Base-by-base conservation (phyloP, 208 protist species). In the Herpetomonas samuelpessoai region DNA sequence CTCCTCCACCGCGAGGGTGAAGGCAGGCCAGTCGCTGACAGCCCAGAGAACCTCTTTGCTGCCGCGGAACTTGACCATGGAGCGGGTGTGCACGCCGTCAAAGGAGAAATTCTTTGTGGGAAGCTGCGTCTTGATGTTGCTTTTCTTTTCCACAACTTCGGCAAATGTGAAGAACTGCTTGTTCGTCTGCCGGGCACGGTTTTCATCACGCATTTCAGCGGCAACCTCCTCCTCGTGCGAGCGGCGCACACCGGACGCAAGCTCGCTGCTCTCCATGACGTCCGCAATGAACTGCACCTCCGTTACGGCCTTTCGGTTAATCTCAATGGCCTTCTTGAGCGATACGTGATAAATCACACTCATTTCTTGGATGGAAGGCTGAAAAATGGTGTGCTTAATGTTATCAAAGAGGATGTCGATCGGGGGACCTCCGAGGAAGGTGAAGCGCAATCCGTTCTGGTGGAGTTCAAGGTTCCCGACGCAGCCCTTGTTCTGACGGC, bases 241-340 rank as follows among this genome's bases (percentile, higher is more conserved):
- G 19, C 77, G 70, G 1, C 83, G 74, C n/a, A 57, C 62, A 10
- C 67, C 76, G 22, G 70, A 76, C 9, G 80, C 86, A 25, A 65
- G 52, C 75, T 93, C 90, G 64, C 83, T 91, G 66, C 79, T 92
- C 57, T 93, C 86, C 91, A 97, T 95, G 49, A 98, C 95, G 63
- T 98, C 97, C n/a, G 92, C 91, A 50, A 95, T 93, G 69, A 99
- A 98, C 74, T 98, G 97, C 14, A 99, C 73, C 59, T 99, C 96
- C 38, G 81, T 78, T 2, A 86, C 72, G 49, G 84, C 96, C 79
- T 99, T 99, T 46, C 97, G 97, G 53, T 96, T 96, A 57, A 99
- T 81, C 71, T 98, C 96, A n/a, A 99, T 86, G 1, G 86, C 78
- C 75, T 98, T 89, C 49, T 98, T 86, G 18, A 99, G 79, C 44